phyloP scores from a whole-genome alignment of 1,284 basidiomycete species.

The Malassezia psittaci region DNA sequence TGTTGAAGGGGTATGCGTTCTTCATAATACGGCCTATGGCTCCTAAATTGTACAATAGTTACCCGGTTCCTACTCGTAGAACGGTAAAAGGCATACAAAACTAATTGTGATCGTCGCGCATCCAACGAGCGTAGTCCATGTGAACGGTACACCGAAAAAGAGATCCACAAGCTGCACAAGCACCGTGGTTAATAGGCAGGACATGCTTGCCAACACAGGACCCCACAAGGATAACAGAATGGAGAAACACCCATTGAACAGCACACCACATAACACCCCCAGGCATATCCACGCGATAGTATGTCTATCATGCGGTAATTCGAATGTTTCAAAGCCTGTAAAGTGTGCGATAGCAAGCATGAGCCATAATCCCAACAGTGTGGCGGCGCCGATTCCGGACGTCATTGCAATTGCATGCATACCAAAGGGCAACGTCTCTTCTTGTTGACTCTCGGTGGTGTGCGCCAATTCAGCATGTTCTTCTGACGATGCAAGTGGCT shows the following conservation, averaged over 20 bases:
- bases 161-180: slow-evolving; percentile 36
- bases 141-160: slow-evolving; percentile 26
- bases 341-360: slow-evolving; percentile 27
- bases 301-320: slow-evolving; percentile 27
- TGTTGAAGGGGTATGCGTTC: slow-evolving; percentile 43
- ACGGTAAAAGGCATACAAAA: slow-evolving; percentile 20
- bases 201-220: slow-evolving; percentile 41
- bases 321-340: slow-evolving; percentile 33
- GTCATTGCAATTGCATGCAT: slow-evolving; percentile 45
- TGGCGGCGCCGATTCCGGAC: slow-evolving; percentile 39
- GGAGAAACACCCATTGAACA: slow-evolving; percentile 38
- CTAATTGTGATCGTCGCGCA: slow-evolving; percentile 36
- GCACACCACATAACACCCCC: slow-evolving; percentile 32
- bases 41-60: not conserved
- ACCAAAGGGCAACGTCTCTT: slow-evolving; percentile 35
- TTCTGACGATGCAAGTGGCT: not conserved
- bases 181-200: slow-evolving; percentile 42
- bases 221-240: slow-evolving; percentile 44
- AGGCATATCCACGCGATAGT: slow-evolving; percentile 22
- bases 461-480: not conserved
- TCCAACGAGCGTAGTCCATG: slow-evolving; percentile 32
- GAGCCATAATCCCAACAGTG: slow-evolving; percentile 33
- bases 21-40: slow-evolving; percentile 14
- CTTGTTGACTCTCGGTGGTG: not conserved
- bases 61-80: not conserved